phyloP scores from a whole-genome alignment of 768 basidiomycete genomes.

The Coprinopsis marcescibilis region DNA sequence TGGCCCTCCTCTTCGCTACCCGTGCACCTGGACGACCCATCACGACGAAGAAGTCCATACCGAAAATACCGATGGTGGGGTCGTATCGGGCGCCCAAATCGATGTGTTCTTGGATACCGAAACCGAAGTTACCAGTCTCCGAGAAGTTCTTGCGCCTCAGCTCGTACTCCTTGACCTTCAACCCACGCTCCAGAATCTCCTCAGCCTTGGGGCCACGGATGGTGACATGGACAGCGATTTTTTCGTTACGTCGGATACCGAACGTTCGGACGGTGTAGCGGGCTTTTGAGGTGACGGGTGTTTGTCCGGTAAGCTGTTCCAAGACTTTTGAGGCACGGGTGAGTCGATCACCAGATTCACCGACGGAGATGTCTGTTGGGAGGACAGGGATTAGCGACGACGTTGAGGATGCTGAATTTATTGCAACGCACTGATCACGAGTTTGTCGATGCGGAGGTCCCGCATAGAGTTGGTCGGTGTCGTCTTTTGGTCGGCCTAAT shows the following conservation, averaged over 20 bases:
- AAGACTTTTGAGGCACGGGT: conserved; percentile 99
- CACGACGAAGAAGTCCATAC: conserved; percentile 98
- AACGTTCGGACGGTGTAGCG: conserved; percentile 99
- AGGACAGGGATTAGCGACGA: conserved; percentile 10
- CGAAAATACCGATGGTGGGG: conserved; percentile 97
- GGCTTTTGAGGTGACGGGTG: conserved; percentile 98
- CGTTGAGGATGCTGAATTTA: conserved; percentile 5
- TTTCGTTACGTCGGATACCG: conserved; percentile 99
- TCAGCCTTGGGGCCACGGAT: conserved; percentile 99
- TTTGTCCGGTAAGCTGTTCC: conserved; percentile 98
- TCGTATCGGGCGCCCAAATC: conserved; percentile 99
- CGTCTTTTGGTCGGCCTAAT: conserved; percentile 82
- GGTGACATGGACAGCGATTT: conserved; percentile 98
- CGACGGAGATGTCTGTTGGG: conserved; percentile 91
- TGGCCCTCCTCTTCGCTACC: conserved; percentile 86
- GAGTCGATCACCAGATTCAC: conserved; percentile 98
- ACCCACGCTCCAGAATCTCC: conserved; percentile 97
- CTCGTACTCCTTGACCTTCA: conserved; percentile 99
- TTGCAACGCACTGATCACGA: conserved; percentile 89
- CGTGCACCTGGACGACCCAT: conserved; percentile 96
- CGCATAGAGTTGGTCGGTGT: conserved; percentile 90
- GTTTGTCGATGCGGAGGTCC: conserved; percentile 96
- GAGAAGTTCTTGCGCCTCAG: conserved; percentile 96
- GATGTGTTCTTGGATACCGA: conserved; percentile 99
- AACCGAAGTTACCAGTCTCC: conserved; percentile 98